A percentile compares a stretch with the other conserved stretches of the same genome.
Conservation (phyloP, 495 filamentous ascomycete species). For the Talaromyces trachyspermus region DNA sequence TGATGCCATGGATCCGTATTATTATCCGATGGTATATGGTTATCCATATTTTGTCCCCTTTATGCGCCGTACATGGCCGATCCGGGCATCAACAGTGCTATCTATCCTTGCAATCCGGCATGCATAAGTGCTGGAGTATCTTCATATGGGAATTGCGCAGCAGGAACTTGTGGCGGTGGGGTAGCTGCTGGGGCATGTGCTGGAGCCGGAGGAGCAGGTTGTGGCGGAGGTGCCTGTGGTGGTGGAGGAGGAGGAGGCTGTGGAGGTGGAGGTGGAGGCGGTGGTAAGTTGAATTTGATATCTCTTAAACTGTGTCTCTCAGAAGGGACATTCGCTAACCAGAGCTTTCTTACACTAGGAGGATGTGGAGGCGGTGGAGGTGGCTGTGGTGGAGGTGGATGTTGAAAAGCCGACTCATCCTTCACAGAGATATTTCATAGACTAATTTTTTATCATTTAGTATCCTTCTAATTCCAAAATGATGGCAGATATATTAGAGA, state of each 20-base stretch:
- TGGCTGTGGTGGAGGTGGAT: slow-evolving; percentile 7
- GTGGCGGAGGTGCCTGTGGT: slow-evolving; percentile 13
- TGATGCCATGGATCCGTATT: slow-evolving; percentile 14
- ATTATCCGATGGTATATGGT: slow-evolving; percentile 33
- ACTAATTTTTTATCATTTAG: neutral
- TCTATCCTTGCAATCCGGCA: slow-evolving; percentile 37
- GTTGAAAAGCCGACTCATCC: neutral
- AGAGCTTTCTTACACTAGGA: neutral
- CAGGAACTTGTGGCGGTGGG: slow-evolving; percentile 43
- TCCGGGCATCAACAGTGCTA: slow-evolving; percentile 30
- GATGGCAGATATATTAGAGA: too few relatives aligned
- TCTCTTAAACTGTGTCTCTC: neutral
- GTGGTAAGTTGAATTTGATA: neutral
- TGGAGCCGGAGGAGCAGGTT: slow-evolving; percentile 23
- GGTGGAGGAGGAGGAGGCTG: slow-evolving; percentile 12
- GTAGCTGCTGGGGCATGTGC: slow-evolving; percentile 48
- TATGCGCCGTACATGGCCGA: slow-evolving; percentile 48
- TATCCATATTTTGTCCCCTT: slow-evolving; percentile 45
- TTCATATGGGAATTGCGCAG: slow-evolving; percentile 38
- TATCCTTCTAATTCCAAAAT: too few relatives aligned
- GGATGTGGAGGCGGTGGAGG: slow-evolving; percentile 5
- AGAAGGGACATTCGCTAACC: too few relatives aligned
- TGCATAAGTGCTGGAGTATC: slow-evolving; percentile 36
- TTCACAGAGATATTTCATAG: neutral
- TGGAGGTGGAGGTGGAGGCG: slow-evolving; percentile 12